Evolutionary conservation across 306 rosid genomes (phyloP).

Genomic region (Corylus heterophylla): DNA sequence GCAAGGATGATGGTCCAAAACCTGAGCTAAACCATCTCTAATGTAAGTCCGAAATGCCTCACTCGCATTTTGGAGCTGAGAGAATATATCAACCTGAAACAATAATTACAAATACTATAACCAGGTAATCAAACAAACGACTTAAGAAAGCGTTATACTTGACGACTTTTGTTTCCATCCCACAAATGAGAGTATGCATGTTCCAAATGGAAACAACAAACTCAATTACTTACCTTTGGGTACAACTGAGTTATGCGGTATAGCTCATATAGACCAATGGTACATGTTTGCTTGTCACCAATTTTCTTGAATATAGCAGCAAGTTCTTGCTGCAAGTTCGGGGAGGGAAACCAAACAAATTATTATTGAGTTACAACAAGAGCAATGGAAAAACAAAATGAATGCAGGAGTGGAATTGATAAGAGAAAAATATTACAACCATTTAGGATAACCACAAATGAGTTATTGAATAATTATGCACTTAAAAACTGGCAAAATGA

Average conservation of each 20-base stretch:
- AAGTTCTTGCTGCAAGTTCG: constrained; percentile 81
- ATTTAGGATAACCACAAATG: neutral
- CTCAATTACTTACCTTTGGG: constrained; percentile 63
- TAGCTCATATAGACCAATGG: constrained; percentile 86
- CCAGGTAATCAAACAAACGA: constrained; percentile 15
- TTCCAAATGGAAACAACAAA: constrained; percentile 13
- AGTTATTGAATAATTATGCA: neutral
- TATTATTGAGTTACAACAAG: constrained; percentile 11
- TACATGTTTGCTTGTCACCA: constrained; percentile 98
- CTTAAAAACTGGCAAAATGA: constrained; percentile 7
- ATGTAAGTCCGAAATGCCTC: constrained; percentile 98
- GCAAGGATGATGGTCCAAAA: constrained; percentile 28
- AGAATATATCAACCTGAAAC: constrained; percentile 89
- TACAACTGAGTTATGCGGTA: constrained; percentile 94
- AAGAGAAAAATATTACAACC: neutral
- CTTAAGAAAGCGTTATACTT: neutral
- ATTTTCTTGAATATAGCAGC: constrained; percentile 99
- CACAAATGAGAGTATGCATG: neutral
- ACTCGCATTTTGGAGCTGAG: constrained; percentile 98
- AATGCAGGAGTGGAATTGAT: neutral
- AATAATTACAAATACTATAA: constrained; percentile 19
- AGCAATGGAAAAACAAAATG: constrained; percentile 6
- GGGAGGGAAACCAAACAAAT: constrained; percentile 6
- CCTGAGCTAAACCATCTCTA: constrained; percentile 98
- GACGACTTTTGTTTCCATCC: neutral